These are phyloP conservation scores for Calonectria pseudoturangicola DNA, from an alignment of 2,329 filamentous ascomycete species.

Conservation along the genomic window DNA sequence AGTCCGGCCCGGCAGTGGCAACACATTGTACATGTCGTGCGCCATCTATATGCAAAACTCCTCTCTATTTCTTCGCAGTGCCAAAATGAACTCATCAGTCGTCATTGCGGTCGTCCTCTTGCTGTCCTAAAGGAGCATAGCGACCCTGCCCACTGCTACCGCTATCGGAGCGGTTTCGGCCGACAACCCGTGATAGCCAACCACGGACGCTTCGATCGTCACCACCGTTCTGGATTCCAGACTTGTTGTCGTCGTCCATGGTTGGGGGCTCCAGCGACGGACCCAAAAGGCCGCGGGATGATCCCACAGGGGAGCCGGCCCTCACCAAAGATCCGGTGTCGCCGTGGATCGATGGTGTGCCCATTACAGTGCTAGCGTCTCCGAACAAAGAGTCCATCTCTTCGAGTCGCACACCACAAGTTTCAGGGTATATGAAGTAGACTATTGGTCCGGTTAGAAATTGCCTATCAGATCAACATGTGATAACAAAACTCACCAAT, in stretches of 20 bases:
- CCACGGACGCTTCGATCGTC: slow-evolving; percentile 68
- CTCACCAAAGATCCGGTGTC: slow-evolving; percentile 90
- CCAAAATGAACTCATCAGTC: slow-evolving; percentile 49
- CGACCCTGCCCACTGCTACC: slow-evolving; percentile 63
- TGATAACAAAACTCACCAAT: slow-evolving; percentile 82
- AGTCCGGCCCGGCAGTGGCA: slow-evolving; percentile 40
- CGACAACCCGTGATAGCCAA: slow-evolving; percentile 67
- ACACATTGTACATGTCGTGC: slow-evolving; percentile 45
- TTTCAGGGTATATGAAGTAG: slow-evolving; percentile 98
- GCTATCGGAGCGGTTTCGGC: slow-evolving; percentile 62
- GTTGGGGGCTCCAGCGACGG: slow-evolving; percentile 86
- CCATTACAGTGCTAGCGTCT: slow-evolving; percentile 88
- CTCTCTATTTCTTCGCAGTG: slow-evolving; percentile 51
- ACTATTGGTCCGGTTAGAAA: slow-evolving; percentile 73
- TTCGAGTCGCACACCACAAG: slow-evolving; percentile 93
- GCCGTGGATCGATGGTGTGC: slow-evolving; percentile 84
- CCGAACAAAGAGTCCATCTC: slow-evolving; percentile 98
- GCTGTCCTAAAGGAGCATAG: slow-evolving; percentile 65
- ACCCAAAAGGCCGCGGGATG: slow-evolving; percentile 77
- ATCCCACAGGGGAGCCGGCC: slow-evolving; percentile 82
- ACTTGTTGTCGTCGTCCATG: slow-evolving; percentile 70
- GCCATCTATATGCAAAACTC: slow-evolving; percentile 64
- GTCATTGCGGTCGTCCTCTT: slow-evolving; percentile 60
- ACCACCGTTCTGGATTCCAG: slow-evolving; percentile 59
- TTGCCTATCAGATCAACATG: slow-evolving; percentile 44